These are phyloP conservation scores for Boeremia lycopersici DNA, from an alignment of 2,329 filamentous ascomycete species.

Conservation along the genomic window DNA sequence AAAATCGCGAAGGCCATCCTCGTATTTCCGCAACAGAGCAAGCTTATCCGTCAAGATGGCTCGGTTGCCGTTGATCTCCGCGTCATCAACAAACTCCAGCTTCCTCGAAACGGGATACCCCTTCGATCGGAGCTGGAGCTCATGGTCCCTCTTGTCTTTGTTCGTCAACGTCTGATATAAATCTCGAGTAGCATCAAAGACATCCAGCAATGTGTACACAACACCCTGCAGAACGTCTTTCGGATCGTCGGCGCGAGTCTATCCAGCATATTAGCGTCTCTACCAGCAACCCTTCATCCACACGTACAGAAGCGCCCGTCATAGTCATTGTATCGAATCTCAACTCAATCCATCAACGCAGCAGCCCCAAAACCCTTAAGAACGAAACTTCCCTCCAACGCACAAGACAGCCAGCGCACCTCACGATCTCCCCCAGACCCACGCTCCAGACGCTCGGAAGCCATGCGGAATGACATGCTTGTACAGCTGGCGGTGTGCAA, in stretches of 20 bases:
- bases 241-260: slow-evolving; percentile 36
- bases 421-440: slow-evolving; percentile 26
- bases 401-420: slow-evolving; percentile 22
- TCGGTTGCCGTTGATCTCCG: slow-evolving; percentile 31
- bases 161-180: slow-evolving; percentile 36
- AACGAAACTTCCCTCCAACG: slow-evolving; percentile 18
- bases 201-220: slow-evolving; percentile 39
- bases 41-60: slow-evolving; percentile 41
- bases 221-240: slow-evolving; percentile 40
- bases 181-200: slow-evolving; percentile 45
- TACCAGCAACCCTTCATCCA: not conserved
- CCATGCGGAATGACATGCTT: slow-evolving; percentile 41
- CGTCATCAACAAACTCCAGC: slow-evolving; percentile 38
- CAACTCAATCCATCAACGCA: slow-evolving; percentile 3
- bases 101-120: slow-evolving; percentile 37
- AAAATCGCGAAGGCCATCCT: slow-evolving; percentile 36
- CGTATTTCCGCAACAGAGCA: slow-evolving; percentile 38
- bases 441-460: slow-evolving; percentile 9
- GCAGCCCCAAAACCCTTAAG: slow-evolving; percentile 25
- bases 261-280: slow-evolving; percentile 12
- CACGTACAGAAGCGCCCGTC: slow-evolving; percentile 37
- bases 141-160: slow-evolving; percentile 44
- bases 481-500: slow-evolving; percentile 45
- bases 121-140: slow-evolving; percentile 33
- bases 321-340: not conserved